Base-by-base conservation (phyloP, 2,329 filamentous ascomycete genomes). In the Fusarium tjaetaba region DNA sequence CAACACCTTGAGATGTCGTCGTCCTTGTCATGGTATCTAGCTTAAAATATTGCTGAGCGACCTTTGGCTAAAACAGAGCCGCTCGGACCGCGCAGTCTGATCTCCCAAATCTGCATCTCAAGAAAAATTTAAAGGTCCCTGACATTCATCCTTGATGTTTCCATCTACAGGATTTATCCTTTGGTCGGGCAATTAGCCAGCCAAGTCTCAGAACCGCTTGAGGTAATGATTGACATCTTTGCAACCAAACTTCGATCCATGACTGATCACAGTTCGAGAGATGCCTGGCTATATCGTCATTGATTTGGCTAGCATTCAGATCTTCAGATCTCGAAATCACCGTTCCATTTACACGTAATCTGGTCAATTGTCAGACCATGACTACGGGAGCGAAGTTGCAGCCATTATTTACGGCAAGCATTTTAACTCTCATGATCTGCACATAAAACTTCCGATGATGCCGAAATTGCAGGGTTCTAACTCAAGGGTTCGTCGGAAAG, bases 111-210 rank as follows among this genome's bases (percentile, higher is more conserved):
- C 26, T 3, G 1, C 10, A 16, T 49, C 14, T 16, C 20, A 16
- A 22, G 8, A 15, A 1, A 11, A 22, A 2, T 28, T 5, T 22
- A 4, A 3, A 10, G 4, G 9, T 20, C 1, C 18, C 4, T 28
- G 18, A 20, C 22, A 18, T 36, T 18, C 9, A 18, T 36, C 34
- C 4, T 36, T 36, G 3, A 18, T 11, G 8, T n/a, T 26, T 14
- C 7, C 11, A 5, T 26, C 16, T 26, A 14, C 5, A 26, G 7
- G 5, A 7, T 20, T 26, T 18, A 45, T 15, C 6, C 4, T 30
- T 48, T 15, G 6, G 26, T 5, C 6, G 14, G 45, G 4, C 20
- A 5, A 30, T 22, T 30, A 2, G 32, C 32, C 32, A 15, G 32
- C 32, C 32, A 34, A 34, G 14, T 34, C 45, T n/a, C 10, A 1